Evolutionary conservation across 768 basidiomycete species (phyloP).

Genomic region (Boletellus ananiceps): DNA sequence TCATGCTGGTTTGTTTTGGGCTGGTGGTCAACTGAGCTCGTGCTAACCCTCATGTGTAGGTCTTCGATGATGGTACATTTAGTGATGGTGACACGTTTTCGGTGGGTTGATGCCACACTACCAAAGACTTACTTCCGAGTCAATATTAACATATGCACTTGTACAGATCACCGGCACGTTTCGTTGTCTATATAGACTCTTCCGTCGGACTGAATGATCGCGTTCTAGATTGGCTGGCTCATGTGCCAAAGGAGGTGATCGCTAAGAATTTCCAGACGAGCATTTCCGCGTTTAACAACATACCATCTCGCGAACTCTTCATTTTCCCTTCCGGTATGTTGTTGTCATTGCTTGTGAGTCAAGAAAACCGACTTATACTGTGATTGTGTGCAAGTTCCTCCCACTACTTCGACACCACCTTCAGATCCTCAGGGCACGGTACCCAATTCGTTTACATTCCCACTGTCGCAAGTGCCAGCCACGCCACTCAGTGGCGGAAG

Average conservation of each 20-base stretch:
- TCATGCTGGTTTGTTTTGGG: slow-evolving; percentile 35
- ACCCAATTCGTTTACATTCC: slow-evolving; percentile 46
- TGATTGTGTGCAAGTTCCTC: slow-evolving; percentile 27
- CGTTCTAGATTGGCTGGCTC: slow-evolving; percentile 52
- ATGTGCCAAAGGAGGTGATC: slow-evolving; percentile 48
- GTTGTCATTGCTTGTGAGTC: not conserved
- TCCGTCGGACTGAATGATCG: not conserved
- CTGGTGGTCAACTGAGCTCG: not conserved
- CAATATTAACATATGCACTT: too few relatives aligned
- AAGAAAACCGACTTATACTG: not conserved
- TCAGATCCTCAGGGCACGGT: slow-evolving; percentile 37
- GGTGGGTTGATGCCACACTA: not conserved
- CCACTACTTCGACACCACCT: slow-evolving; percentile 28
- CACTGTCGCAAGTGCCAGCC: slow-evolving; percentile 43
- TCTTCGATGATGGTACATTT: slow-evolving; percentile 39
- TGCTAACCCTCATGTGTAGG: slow-evolving; percentile 3
- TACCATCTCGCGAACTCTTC: slow-evolving; percentile 49
- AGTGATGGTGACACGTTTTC: slow-evolving; percentile 52
- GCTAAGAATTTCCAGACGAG: slow-evolving; percentile 55
- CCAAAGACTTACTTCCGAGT: not conserved
- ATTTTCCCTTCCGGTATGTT: slow-evolving; percentile 40
- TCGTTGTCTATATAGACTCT: slow-evolving; percentile 18
- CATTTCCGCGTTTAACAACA: slow-evolving; percentile 45
- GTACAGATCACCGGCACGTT: slow-evolving; percentile 11
- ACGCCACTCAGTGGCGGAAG: slow-evolving; percentile 47